These are phyloP conservation scores for Massospora cicadina DNA, from an alignment of 371 early-diverging fungal genomes.

Conservation along the genomic window DNA sequence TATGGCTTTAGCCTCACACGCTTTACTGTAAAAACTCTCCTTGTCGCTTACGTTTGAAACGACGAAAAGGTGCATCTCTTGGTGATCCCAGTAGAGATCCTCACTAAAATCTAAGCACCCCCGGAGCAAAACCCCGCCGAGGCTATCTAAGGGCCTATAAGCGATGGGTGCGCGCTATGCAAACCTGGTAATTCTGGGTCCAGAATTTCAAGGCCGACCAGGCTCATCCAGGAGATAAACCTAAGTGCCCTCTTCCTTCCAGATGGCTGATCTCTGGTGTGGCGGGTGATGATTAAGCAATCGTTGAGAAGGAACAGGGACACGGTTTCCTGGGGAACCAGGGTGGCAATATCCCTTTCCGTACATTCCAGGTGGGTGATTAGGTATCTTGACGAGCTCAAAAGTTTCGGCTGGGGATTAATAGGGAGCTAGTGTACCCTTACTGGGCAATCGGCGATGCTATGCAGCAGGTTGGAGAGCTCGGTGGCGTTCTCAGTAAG, in stretches of 20 bases:
- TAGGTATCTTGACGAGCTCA: conserved; percentile 6
- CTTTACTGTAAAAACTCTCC: conserved; percentile 6
- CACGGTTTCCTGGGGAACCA: not conserved
- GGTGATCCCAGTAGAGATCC: conserved; percentile 11
- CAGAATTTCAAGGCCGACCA: conserved; percentile 6
- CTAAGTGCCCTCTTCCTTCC: not conserved
- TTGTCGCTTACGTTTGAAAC: conserved; percentile 1
- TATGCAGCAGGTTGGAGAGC: not conserved
- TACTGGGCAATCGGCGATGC: conserved; percentile 10
- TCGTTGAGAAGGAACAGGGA: conserved; percentile 8
- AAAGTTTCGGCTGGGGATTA: not conserved
- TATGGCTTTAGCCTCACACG: not conserved
- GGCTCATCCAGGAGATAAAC: conserved; percentile 10
- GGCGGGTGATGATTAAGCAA: conserved; percentile 3
- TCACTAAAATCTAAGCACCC: conserved; percentile 7
- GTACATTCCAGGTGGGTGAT: conserved; percentile 10
- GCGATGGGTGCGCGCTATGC: not conserved
- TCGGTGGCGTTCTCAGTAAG: conserved; percentile 1
- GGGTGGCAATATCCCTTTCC: conserved; percentile 5
- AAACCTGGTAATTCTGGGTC: conserved; percentile 5
- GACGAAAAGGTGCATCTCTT: conserved; percentile 6
- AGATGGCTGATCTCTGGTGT: not conserved
- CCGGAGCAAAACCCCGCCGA: not conserved
- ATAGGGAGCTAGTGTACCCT: not conserved
- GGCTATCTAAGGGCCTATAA: not conserved